phyloP scores from a whole-genome alignment of 73 alveolate species.

The Breviolum minutum region DNA sequence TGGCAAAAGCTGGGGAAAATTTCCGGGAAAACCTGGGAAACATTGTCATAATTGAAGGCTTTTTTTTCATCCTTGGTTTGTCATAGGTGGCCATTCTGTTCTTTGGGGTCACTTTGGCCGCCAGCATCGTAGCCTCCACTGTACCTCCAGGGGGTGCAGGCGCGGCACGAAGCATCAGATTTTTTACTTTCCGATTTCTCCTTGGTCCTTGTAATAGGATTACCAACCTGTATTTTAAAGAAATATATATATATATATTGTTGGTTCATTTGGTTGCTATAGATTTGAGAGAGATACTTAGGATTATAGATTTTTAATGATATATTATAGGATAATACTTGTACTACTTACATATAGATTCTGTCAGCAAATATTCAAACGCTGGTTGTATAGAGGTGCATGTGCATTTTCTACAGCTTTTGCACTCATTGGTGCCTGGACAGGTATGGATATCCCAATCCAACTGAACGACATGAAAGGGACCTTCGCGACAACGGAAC shows the following conservation, averaged over 20 bases:
- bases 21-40: too few species aligned
- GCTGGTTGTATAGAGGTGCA: not conserved
- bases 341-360: not conserved
- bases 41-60: too few species aligned
- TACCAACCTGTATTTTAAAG: not conserved
- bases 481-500: conserved; percentile 30
- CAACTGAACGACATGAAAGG: conserved; percentile 24
- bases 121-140: not conserved
- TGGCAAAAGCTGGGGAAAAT: not conserved
- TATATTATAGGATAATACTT: too few species aligned
- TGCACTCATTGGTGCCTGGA: not conserved
- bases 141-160: conserved; percentile 47
- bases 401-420: too few species aligned
- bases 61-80: too few species aligned
- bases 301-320: too few species aligned
- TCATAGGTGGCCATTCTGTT: conserved; percentile 18
- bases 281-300: too few species aligned
- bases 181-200: not conserved
- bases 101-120: conserved; percentile 39
- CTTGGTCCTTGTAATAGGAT: not conserved
- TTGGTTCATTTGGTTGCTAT: not conserved
- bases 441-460: conserved; percentile 34
- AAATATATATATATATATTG: not conserved
- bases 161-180: not conserved
- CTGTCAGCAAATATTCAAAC: not conserved